Evolutionary conservation across 148 eudicot genomes (phyloP), one percentile per base, ranked within the genome.

Genomic region (Heliamphora exappendiculata): DNA sequence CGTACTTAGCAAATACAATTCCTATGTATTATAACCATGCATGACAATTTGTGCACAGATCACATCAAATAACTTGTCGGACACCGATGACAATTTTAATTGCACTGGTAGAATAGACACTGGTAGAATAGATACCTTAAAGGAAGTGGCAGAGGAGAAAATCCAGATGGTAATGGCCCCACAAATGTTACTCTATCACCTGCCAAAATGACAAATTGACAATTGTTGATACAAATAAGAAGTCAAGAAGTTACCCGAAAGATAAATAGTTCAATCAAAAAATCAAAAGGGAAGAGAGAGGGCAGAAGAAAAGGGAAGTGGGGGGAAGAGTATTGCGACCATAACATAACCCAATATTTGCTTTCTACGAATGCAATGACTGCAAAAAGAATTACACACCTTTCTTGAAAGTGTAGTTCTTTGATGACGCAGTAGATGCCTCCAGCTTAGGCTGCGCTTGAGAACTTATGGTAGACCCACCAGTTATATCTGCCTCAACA

Each of bases 161-260:
- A 75, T 8, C 81, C 84, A 67, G 90, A 77, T 37, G 87, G 59
- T 19, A 74, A 77, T 24, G 91, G 71, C 51, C 97, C 93, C 72
- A 92, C 77, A 82, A 72, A 90, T 75, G 87, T 94, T 58, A 94
- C 98, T 79, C 97, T 90, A 70, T 94, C 98, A 79, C 97, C 98
- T 94, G 88, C 57, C 50, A 65, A 54, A 76, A 70, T 58, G 5
- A 76, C 36, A 57, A 53, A n/a, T n/a, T n/a, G n/a, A n/a, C 36
- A 57, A 53, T 60, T 33, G 39, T 57, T 67, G 59, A 60, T 69
- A 34, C 71, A 79, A 57, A 55, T 54, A 57, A 58, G 47, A 20
- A 31, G 37, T 50, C 4, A 39, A 69, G 24, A 57, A 42, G 65
- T 33, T 76, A 41, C 36, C 58, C 5, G n/a, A n/a, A n/a, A 63